These are phyloP conservation scores for Saccharomycodes ludwigii DNA, from an alignment of 805 yeast species.

Conservation along the genomic window DNA sequence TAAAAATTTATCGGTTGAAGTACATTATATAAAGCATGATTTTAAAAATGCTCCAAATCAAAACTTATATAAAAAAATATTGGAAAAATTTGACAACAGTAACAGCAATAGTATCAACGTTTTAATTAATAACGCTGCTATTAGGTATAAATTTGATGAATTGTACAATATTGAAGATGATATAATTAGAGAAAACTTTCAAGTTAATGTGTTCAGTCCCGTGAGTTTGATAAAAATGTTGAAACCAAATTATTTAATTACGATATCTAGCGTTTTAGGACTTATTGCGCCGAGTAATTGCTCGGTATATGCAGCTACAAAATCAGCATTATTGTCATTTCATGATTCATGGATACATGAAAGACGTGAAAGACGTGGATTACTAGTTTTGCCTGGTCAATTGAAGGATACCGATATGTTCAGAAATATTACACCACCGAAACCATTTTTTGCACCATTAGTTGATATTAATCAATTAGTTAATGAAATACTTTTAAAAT, in stretches of 20 bases:
- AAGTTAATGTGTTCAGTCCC: slow-evolving; percentile 7
- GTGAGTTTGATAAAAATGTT: slow-evolving; percentile 5
- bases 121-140: slow-evolving; percentile 32
- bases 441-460: slow-evolving; percentile 30
- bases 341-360: slow-evolving; percentile 31
- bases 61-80: slow-evolving; percentile 5
- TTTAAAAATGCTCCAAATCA: not conserved
- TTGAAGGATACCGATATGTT: slow-evolving; percentile 28
- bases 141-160: slow-evolving; percentile 21
- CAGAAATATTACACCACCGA: slow-evolving; percentile 25
- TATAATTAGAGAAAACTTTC: slow-evolving; percentile 12
- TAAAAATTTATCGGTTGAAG: too few species aligned
- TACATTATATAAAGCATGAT: slow-evolving; percentile 1
- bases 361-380: slow-evolving; percentile 1
- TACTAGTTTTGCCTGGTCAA: slow-evolving; percentile 34
- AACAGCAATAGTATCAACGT: slow-evolving; percentile 7
- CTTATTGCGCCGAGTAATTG: slow-evolving; percentile 30
- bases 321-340: slow-evolving; percentile 29
- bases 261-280: slow-evolving; percentile 21
- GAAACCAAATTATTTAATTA: slow-evolving; percentile 3
- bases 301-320: slow-evolving; percentile 30
- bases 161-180: slow-evolving; percentile 14
- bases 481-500: slow-evolving; percentile 15
- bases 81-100: slow-evolving; percentile 8
- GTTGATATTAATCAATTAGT: slow-evolving; percentile 25